phyloP scores from a whole-genome alignment of 2,329 filamentous ascomycete species.

The Corinectria fuckeliana region DNA sequence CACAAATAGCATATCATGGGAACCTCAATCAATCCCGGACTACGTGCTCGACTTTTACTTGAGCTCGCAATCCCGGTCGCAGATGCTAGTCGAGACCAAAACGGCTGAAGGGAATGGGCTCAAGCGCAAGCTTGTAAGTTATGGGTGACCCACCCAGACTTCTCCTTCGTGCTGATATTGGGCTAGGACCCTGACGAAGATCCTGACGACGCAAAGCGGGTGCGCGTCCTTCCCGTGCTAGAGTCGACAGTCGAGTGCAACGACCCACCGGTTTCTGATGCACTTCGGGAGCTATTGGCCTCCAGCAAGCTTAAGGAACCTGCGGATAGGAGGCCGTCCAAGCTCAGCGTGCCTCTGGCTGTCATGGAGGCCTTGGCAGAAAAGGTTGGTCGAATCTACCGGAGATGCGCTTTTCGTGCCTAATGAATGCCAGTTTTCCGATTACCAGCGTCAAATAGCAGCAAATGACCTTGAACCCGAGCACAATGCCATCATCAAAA shows the following conservation, averaged over 20 bases:
- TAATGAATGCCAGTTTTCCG: constrained; percentile 39
- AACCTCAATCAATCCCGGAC: constrained; percentile 54
- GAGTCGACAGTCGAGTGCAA: constrained; percentile 31
- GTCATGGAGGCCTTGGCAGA: constrained; percentile 48
- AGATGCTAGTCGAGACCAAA: constrained; percentile 30
- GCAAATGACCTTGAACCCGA: constrained; percentile 42
- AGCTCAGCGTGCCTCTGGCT: constrained; percentile 40
- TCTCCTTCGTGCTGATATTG: constrained; percentile 5
- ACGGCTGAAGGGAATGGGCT: constrained; percentile 40
- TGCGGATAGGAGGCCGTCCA: constrained; percentile 26
- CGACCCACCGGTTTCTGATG: constrained; percentile 42
- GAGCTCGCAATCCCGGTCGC: constrained; percentile 46
- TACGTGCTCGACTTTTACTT: constrained; percentile 57
- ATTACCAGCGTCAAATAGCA: constrained; percentile 38
- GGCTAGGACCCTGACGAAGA: constrained; percentile 39
- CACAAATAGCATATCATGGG: constrained; percentile 51
- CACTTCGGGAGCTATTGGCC: constrained; percentile 41
- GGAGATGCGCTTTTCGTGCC: neutral
- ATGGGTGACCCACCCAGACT: neutral
- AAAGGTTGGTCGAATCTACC: constrained; percentile 40
- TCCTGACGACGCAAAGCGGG: constrained; percentile 42
- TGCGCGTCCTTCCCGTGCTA: constrained; percentile 34
- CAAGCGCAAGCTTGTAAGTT: constrained; percentile 58
- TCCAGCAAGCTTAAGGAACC: constrained; percentile 21
- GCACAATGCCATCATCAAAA: constrained; percentile 50